Base-by-base conservation (phyloP, 2,329 filamentous ascomycete genomes). In the Colletotrichum shisoi region DNA sequence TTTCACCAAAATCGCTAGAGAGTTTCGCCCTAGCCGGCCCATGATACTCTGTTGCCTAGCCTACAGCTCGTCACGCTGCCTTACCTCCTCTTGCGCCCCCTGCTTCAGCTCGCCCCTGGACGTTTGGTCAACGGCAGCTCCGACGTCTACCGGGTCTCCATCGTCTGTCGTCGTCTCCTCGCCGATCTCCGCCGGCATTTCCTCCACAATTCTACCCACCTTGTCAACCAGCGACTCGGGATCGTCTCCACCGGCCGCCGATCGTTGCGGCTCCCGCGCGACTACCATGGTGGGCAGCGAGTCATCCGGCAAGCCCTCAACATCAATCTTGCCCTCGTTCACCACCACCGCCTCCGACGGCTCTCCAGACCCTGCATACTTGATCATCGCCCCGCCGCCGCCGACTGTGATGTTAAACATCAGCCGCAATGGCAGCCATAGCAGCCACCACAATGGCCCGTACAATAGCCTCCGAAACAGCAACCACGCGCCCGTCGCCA, bases 361-460 rank as follows among this genome's bases (percentile, higher is more conserved):
- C 39, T 42, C 68, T 1, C 60, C 72, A n/a, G 70, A 71, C 56
- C 69, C 67, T 4, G 71, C 73, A 13, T 64, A 72, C 71, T 56
- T 73, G 72, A 85, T 82, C 15, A 89, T 78, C 1, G 79, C 82
- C 39, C 82, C 82, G 24, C 90, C 78, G 3, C 89, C 79, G 17
- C 83, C 82, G 66, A 89, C 81, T 15, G 85, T 76, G 59, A 86
- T 76, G 34, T 85, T 87, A 73, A 89, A 89, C 12, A 89, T 70
- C 21, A 91, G 76, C 72, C 89, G 88, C n/a, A 94, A 72, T 1
- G 94, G 94, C 64, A 95, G 81, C 86, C 91, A 94, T 27, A 97
- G 78, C 24, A 98, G 82, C 91, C 93, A 95, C 89, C 92, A 96
- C 64, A 92, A 78, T 1, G 95, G 95, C 0, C 95, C 94, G 80